A percentile compares a stretch with the other conserved stretches of the same genome.
phyloP scores from a whole-genome alignment of 306 rosid species.

The Calophaca sinica region DNA sequence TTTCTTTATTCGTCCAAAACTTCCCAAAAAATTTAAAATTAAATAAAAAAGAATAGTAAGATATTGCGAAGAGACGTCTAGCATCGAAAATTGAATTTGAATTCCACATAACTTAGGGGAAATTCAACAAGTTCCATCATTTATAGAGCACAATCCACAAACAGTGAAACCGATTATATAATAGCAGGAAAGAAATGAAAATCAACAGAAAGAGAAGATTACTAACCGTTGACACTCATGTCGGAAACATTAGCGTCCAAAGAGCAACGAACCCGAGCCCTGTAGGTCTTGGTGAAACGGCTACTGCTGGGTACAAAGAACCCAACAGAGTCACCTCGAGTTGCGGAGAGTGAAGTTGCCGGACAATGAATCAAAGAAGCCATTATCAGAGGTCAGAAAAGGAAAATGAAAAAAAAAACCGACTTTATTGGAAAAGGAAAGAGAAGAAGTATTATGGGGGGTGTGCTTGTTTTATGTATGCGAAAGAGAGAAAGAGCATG shows the following conservation, averaged over 20 bases:
- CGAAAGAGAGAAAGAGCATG: not conserved
- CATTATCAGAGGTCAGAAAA: constrained; percentile 46
- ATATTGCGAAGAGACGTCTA: not conserved
- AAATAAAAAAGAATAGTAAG: too few species aligned
- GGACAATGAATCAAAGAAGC: constrained; percentile 73
- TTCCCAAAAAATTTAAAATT: not conserved
- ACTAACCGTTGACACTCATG: constrained; percentile 84
- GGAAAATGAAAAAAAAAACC: not conserved
- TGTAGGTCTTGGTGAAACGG: constrained; percentile 51
- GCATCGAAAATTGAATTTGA: not conserved
- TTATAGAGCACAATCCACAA: not conserved
- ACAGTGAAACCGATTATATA: not conserved
- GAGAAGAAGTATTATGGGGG: not conserved
- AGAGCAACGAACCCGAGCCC: constrained; percentile 66
- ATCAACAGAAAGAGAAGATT: not conserved
- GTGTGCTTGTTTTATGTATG: not conserved
- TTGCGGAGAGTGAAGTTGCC: constrained; percentile 55
- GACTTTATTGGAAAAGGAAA: not conserved
- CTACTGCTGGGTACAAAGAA: constrained; percentile 36
- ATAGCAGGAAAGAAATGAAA: not conserved
- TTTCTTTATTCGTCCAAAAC: not conserved
- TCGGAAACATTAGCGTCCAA: constrained; percentile 85
- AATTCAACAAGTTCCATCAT: not conserved
- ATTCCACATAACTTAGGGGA: not conserved
- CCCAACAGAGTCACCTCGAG: constrained; percentile 43